phyloP scores from a whole-genome alignment of 129 eudicot species.

The Flaveria bidentis region DNA sequence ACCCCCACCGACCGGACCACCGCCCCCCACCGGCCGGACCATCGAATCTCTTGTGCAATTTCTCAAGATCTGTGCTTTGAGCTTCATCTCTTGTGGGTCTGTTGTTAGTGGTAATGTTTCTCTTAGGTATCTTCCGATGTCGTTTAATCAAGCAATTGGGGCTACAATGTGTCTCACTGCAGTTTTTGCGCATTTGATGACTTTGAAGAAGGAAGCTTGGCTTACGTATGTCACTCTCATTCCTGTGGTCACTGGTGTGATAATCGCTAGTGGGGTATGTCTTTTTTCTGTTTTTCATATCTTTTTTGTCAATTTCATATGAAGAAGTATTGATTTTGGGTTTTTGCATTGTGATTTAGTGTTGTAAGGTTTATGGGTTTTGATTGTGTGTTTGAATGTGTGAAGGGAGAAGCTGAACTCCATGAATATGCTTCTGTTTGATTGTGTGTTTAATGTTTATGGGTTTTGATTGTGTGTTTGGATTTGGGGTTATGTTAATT shows the following conservation, averaged over 20 bases:
- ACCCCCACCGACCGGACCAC: too few relatives aligned
- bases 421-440: slow-evolving; percentile 79
- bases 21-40: too few relatives aligned
- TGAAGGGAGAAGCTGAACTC: slow-evolving; percentile 85
- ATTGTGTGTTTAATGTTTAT: too few relatives aligned
- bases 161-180: slow-evolving; percentile 93
- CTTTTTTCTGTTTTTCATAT: too few relatives aligned
- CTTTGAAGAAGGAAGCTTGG: slow-evolving; percentile 78
- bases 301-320: too few relatives aligned
- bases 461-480: too few relatives aligned
- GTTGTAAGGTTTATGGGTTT: slow-evolving; percentile 1
- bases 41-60: slow-evolving; percentile 71
- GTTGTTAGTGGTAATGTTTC: slow-evolving; percentile 93
- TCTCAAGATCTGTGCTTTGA: slow-evolving; percentile 62
- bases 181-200: slow-evolving; percentile 75
- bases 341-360: background rate
- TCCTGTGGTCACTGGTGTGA: slow-evolving; percentile 91
- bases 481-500: too few relatives aligned
- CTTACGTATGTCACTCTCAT: slow-evolving; percentile 58
- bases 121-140: slow-evolving; percentile 73
- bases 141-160: slow-evolving; percentile 88
- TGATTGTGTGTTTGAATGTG: slow-evolving; percentile 1
- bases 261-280: slow-evolving; percentile 88
- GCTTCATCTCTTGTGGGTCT: slow-evolving; percentile 70
- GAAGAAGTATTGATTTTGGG: background rate